Evolutionary conservation across 169 alveolate genomes (phyloP).

Genomic region (Theileria annulata): DNA sequence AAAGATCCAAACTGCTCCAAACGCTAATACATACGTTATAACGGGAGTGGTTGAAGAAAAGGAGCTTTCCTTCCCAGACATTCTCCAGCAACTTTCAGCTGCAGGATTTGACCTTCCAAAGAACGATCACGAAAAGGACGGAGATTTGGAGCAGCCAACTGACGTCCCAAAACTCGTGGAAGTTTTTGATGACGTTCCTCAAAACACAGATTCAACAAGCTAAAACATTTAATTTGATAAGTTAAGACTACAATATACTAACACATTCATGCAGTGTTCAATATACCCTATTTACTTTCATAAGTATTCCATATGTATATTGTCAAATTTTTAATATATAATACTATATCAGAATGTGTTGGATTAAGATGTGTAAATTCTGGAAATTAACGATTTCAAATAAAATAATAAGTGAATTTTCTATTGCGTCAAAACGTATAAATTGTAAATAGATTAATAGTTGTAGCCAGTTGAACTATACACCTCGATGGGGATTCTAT

Average conservation of each 20-base stretch:
- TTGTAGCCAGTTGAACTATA: not conserved
- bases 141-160: constrained; percentile 56
- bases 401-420: not conserved
- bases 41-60: constrained; percentile 91
- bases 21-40: constrained; percentile 92
- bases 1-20: constrained; percentile 89
- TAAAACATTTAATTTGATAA: not conserved
- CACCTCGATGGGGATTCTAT: constrained; percentile 2
- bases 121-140: constrained; percentile 61
- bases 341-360: too few species aligned
- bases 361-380: not conserved
- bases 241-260: not conserved
- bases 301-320: not conserved
- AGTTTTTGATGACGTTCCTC: constrained; percentile 73
- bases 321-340: not conserved
- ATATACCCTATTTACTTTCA: not conserved
- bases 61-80: constrained; percentile 79
- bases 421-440: not conserved
- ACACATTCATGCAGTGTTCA: not conserved
- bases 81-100: constrained; percentile 76
- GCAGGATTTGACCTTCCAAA: constrained; percentile 74
- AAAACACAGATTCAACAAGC: constrained; percentile 22
- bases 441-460: not conserved
- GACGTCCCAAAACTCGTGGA: constrained; percentile 82
- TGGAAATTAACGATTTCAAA: not conserved